Percentiles rank a stretch among this genome's conserved stretches.
Conservation (phyloP, 352 stramenopile species). For the Phytophthora sansomeana region DNA sequence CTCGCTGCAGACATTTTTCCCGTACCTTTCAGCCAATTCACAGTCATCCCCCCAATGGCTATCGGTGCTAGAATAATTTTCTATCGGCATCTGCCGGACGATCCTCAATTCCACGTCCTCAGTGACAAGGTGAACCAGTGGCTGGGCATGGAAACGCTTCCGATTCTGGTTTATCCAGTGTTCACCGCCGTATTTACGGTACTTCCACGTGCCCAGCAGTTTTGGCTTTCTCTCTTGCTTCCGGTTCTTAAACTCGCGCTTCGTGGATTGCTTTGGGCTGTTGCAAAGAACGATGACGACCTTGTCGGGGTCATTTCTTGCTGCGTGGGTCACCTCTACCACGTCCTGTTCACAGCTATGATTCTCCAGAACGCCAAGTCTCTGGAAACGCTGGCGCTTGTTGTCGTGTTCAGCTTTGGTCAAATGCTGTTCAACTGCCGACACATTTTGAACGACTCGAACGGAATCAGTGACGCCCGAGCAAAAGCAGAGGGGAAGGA, state of each 20-base stretch:
- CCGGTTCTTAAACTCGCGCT: conserved; percentile 48
- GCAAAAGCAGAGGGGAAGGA: conserved; percentile 6
- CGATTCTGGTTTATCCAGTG: conserved; percentile 45
- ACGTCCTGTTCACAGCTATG: conserved; percentile 51
- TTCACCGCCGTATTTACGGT: conserved; percentile 46
- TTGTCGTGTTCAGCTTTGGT: conserved; percentile 32
- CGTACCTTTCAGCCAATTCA: conserved; percentile 43
- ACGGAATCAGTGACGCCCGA: conserved; percentile 4
- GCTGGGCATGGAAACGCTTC: conserved; percentile 26
- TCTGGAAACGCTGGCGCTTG: conserved; percentile 30
- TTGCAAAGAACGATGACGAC: conserved; percentile 39
- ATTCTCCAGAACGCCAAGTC: conserved; percentile 57
- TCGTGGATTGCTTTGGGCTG: conserved; percentile 23
- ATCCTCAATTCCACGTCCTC: conserved; percentile 19
- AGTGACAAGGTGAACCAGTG: conserved; percentile 38
- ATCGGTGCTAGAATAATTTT: conserved; percentile 27
- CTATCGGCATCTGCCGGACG: conserved; percentile 15
- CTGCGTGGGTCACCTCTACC: conserved; percentile 47
- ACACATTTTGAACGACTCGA: conserved; percentile 23
- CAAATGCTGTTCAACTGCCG: conserved; percentile 45
- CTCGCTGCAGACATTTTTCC: conserved; percentile 39
- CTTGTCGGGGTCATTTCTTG: conserved; percentile 37
- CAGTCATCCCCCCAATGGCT: conserved; percentile 26
- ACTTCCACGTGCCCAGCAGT: conserved; percentile 34
- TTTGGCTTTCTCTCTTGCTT: conserved; percentile 44